A percentile compares a stretch with the other conserved stretches of the same genome.
Evolutionary conservation across 2,329 filamentous ascomycete genomes (phyloP).

Genomic region (Karstenula rhodostoma): DNA sequence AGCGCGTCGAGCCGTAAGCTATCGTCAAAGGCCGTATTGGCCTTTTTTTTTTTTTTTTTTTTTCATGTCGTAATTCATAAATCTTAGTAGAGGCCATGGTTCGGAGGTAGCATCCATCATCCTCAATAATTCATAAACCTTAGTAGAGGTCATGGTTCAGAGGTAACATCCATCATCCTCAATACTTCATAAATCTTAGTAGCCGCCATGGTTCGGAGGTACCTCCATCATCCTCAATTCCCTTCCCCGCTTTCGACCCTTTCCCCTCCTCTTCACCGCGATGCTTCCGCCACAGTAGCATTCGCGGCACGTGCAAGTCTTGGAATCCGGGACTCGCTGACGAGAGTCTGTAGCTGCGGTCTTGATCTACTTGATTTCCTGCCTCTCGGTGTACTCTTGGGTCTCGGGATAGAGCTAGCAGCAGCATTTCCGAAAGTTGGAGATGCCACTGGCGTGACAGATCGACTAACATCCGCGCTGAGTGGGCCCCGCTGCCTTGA

Average conservation of each 20-base stretch:
- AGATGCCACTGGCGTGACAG: conserved; percentile 15
- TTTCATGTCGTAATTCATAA: conserved; percentile 27
- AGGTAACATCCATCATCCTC: too few species aligned
- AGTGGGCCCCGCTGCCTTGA: conserved; percentile 20
- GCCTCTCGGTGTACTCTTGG: conserved; percentile 20
- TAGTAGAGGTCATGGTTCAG: conserved; percentile 25
- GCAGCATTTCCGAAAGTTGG: not conserved
- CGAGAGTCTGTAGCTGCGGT: conserved; percentile 22
- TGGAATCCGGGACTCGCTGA: conserved; percentile 29
- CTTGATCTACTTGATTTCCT: conserved; percentile 20
- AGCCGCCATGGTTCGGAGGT: conserved; percentile 25
- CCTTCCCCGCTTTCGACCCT: conserved; percentile 5
- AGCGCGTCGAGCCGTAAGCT: not conserved
- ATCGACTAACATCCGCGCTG: conserved; percentile 5
- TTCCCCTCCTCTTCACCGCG: not conserved
- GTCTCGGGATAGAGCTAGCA: conserved; percentile 16
- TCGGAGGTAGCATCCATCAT: too few species aligned
- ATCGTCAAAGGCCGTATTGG: not conserved
- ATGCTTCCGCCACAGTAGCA: not conserved
- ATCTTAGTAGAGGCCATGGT: conserved; percentile 25
- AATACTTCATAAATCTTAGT: conserved; percentile 26
- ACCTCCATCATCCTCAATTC: conserved; percentile 11
- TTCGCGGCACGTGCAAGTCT: conserved; percentile 3
- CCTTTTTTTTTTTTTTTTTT: not conserved
- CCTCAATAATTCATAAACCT: conserved; percentile 28